A percentile compares a stretch with the other conserved stretches of the same genome.
phyloP scores from a whole-genome alignment of 148 eudicot genomes.

The Spergularia marina region DNA sequence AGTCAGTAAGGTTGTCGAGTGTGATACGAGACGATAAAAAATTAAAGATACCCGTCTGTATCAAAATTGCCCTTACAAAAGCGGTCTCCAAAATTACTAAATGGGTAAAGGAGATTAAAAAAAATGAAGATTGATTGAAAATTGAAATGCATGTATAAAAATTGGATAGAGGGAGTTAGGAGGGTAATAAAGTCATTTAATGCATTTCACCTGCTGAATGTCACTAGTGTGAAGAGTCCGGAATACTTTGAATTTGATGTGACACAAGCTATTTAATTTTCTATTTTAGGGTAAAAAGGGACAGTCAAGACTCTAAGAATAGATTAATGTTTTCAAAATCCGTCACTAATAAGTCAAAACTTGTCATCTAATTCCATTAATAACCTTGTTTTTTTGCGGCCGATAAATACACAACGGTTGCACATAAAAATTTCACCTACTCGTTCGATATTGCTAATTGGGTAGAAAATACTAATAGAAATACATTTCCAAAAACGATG shows the following conservation, averaged over 20 bases:
- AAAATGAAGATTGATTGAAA: too few relatives aligned
- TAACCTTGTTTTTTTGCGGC: too few relatives aligned
- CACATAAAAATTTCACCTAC: too few relatives aligned
- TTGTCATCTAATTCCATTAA: too few relatives aligned
- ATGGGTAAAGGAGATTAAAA: background rate
- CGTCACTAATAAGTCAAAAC: too few relatives aligned
- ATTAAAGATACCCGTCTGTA: too few relatives aligned
- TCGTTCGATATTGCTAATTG: background rate
- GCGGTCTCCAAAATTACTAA: background rate
- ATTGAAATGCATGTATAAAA: background rate
- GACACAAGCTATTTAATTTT: background rate
- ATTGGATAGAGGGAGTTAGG: background rate
- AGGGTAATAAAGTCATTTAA: slow-evolving; percentile 1
- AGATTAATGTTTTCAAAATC: too few relatives aligned
- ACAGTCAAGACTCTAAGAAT: too few relatives aligned
- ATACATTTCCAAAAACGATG: background rate
- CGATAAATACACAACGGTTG: too few relatives aligned
- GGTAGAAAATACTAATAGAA: background rate
- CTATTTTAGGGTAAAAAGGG: background rate
- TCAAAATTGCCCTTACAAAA: background rate
- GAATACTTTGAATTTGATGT: background rate
- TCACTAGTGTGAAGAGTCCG: background rate
- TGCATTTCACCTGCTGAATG: background rate
- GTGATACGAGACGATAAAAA: too few relatives aligned
- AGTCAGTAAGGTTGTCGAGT: background rate